A percentile compares a stretch with the other conserved stretches of the same genome.
Evolutionary conservation across 2,329 filamentous ascomycete species (phyloP).

Genomic region (Colletotrichum cereale): DNA sequence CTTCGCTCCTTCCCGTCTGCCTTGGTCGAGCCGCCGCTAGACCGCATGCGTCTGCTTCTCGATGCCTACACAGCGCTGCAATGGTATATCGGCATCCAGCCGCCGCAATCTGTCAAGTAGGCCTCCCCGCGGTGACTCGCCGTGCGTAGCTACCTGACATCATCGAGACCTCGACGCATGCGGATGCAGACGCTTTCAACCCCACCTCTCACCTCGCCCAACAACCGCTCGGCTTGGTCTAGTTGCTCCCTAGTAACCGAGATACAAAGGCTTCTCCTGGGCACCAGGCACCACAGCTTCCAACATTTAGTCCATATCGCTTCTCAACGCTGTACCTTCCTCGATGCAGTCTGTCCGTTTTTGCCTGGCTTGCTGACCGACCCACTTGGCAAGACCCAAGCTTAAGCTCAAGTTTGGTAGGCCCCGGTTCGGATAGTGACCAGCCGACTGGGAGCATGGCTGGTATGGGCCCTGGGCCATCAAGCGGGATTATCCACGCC

Average conservation of each 20-base stretch:
- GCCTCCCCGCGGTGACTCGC: neutral
- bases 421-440: conserved; percentile 9
- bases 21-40: neutral
- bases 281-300: neutral
- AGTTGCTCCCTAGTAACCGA: neutral
- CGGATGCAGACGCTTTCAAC: conserved; percentile 4
- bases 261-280: conserved; percentile 9
- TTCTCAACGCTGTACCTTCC: neutral
- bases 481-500: neutral
- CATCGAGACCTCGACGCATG: conserved; percentile 10
- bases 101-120: neutral
- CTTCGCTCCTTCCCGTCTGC: neutral
- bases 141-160: neutral
- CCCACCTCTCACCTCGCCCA: neutral
- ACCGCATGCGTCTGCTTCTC: neutral
- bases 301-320: neutral
- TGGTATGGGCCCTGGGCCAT: conserved; percentile 7
- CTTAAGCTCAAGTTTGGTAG: neutral
- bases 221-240: neutral
- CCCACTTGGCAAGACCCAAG: neutral
- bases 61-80: neutral
- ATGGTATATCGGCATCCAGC: neutral
- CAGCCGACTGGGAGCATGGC: conserved; percentile 9
- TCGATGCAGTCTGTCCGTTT: neutral
- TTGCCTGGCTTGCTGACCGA: neutral